A percentile compares a stretch with the other conserved stretches of the same genome.
phyloP scores from a whole-genome alignment of 306 rosid genomes.

The Trifolium pratense region DNA sequence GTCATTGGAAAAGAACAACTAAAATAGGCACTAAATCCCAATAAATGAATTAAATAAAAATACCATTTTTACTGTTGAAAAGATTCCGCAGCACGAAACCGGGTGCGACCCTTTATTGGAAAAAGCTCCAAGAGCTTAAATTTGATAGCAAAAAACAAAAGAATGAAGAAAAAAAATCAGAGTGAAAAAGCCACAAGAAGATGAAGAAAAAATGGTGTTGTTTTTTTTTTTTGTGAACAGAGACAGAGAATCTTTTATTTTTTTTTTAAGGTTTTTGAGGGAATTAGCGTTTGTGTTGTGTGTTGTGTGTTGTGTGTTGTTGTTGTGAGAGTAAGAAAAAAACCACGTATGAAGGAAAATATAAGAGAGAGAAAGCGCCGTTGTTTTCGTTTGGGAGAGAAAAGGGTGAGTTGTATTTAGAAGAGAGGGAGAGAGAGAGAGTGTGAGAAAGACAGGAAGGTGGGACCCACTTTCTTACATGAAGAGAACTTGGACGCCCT shows the following conservation, averaged over 20 bases:
- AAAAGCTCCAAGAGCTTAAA: background rate
- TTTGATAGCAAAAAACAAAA: background rate
- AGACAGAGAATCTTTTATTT: slow-evolving; percentile 10
- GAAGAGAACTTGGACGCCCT: slow-evolving; percentile 99
- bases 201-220: slow-evolving; percentile 9
- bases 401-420: slow-evolving; percentile 47
- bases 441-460: slow-evolving; percentile 5
- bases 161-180: too few species aligned
- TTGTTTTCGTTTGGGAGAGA: slow-evolving; percentile 60
- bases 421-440: slow-evolving; percentile 27
- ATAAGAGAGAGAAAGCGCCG: slow-evolving; percentile 54
- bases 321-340: background rate
- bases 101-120: slow-evolving; percentile 26
- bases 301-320: background rate
- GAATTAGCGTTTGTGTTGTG: slow-evolving; percentile 7
- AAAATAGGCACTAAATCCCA: slow-evolving; percentile 40
- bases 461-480: slow-evolving; percentile 69
- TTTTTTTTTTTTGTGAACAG: background rate
- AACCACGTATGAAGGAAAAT: slow-evolving; percentile 32
- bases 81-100: slow-evolving; percentile 40
- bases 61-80: slow-evolving; percentile 8
- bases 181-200: slow-evolving; percentile 15
- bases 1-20: slow-evolving; percentile 48
- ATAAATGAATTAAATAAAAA: slow-evolving; percentile 25
- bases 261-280: background rate